phyloP scores from a whole-genome alignment of 805 yeast genomes.

The Metschnikowia koreensis region DNA sequence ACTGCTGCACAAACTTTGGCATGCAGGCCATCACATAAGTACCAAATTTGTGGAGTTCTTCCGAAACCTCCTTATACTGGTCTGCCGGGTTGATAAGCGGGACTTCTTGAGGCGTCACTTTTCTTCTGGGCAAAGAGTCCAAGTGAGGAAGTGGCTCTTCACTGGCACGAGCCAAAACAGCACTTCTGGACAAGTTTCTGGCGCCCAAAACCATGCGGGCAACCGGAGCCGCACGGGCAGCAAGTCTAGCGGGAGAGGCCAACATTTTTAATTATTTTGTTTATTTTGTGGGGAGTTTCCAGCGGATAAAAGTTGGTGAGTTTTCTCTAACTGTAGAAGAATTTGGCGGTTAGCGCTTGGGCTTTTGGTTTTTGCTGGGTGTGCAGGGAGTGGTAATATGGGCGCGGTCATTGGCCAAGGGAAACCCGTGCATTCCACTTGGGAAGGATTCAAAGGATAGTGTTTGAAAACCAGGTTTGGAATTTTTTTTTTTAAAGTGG shows the following conservation, averaged over 20 bases:
- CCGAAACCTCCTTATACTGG: slow-evolving; percentile 60
- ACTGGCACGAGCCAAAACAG: slow-evolving; percentile 9
- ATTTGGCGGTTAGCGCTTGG: no score
- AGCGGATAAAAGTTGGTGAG: no score
- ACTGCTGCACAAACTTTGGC: slow-evolving; percentile 81
- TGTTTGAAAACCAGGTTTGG: no score
- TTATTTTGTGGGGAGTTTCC: no score
- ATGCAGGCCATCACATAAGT: slow-evolving; percentile 70
- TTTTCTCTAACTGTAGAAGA: no score
- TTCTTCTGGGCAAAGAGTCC: slow-evolving; percentile 38
- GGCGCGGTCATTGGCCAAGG: slow-evolving; percentile 15
- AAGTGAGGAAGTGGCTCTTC: slow-evolving; percentile 35
- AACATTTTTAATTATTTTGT: no score
- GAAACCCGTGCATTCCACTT: slow-evolving; percentile 9
- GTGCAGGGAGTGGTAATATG: slow-evolving; percentile 20
- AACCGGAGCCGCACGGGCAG: slow-evolving; percentile 11
- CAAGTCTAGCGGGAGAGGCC: slow-evolving; percentile 17
- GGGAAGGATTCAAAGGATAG: no score
- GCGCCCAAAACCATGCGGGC: slow-evolving; percentile 2
- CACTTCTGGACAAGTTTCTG: slow-evolving; percentile 6
- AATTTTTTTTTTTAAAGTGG: no score
- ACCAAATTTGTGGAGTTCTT: slow-evolving; percentile 79
- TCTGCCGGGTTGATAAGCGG: slow-evolving; percentile 78
- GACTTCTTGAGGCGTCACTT: slow-evolving; percentile 31
- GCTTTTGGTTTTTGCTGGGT: slow-evolving; percentile 6